These are phyloP conservation scores for Aspergillus quadricinctus DNA, from an alignment of 2,329 filamentous ascomycete species.

Conservation along the genomic window DNA sequence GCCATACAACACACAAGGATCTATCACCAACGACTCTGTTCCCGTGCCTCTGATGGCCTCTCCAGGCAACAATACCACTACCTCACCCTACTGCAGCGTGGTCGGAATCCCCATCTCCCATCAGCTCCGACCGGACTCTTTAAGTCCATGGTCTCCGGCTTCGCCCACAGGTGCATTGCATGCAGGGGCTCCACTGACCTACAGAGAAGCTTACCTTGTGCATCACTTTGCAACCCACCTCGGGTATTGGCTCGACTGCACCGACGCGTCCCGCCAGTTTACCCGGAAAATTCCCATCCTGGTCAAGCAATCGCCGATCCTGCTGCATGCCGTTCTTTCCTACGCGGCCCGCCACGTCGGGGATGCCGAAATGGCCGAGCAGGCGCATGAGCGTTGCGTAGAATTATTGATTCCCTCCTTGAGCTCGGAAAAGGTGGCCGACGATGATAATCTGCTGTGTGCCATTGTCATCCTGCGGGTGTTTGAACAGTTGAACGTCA, in stretches of 20 bases:
- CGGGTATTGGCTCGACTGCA: slow-evolving; percentile 10
- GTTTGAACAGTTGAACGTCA: slow-evolving; percentile 19
- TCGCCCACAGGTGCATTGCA: too few species aligned
- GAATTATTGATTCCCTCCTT: slow-evolving; percentile 6
- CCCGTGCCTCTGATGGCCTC: too few species aligned
- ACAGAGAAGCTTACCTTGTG: slow-evolving; percentile 9
- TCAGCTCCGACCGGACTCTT: too few species aligned
- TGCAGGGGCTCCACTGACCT: slow-evolving; percentile 5
- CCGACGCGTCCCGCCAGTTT: slow-evolving; percentile 10
- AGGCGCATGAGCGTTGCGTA: slow-evolving; percentile 1
- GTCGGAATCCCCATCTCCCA: too few species aligned
- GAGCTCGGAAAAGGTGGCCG: slow-evolving; percentile 8
- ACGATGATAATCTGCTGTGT: slow-evolving; percentile 19
- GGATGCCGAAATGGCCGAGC: slow-evolving; percentile 10
- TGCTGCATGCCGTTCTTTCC: slow-evolving; percentile 9
- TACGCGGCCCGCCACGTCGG: slow-evolving; percentile 8
- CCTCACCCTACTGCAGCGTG: too few species aligned
- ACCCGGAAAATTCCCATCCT: slow-evolving; percentile 8
- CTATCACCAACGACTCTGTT: too few species aligned
- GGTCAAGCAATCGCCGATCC: slow-evolving; percentile 8
- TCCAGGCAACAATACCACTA: too few species aligned
- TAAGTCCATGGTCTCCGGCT: too few species aligned
- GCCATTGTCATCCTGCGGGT: slow-evolving; percentile 22
- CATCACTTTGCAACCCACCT: slow-evolving; percentile 10
- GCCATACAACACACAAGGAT: too few species aligned